A percentile compares a stretch with the other conserved stretches of the same genome.
phyloP scores from a whole-genome alignment of 73 alveolate genomes.

The Paramecium octaurelia region DNA sequence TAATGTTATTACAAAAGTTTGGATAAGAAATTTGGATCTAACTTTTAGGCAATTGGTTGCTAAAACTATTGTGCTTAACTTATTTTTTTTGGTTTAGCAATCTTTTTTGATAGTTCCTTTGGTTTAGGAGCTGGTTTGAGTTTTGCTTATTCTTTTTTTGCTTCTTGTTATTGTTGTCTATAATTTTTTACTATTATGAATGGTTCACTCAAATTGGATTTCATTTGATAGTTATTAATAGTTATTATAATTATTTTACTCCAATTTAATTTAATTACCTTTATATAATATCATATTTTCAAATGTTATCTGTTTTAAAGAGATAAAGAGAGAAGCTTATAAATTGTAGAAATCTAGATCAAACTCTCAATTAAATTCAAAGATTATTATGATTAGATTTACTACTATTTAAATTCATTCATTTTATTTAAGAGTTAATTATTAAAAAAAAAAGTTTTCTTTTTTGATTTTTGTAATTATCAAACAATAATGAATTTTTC shows the following conservation, averaged over 20 bases:
- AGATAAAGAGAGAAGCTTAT: neutral
- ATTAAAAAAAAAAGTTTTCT: neutral
- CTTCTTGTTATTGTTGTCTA: neutral
- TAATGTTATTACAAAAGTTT: neutral
- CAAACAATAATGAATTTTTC: too few relatives aligned
- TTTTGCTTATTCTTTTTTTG: neutral
- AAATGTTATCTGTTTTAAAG: neutral
- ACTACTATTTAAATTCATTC: neutral
- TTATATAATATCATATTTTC: neutral
- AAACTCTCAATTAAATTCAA: neutral
- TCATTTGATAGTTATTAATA: neutral
- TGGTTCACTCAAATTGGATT: neutral
- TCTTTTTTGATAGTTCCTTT: neutral
- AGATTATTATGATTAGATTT: neutral
- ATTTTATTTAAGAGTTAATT: neutral
- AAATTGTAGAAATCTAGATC: neutral
- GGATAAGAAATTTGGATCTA: neutral
- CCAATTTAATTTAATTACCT: neutral
- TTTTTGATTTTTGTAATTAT: neutral
- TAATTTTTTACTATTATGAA: neutral
- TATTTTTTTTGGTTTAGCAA: neutral
- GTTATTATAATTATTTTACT: neutral
- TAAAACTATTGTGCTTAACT: neutral
- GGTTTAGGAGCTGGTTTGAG: neutral
- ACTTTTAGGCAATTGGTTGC: neutral